Conservation (phyloP, 345 rosid species). For the Angophora floribunda region DNA sequence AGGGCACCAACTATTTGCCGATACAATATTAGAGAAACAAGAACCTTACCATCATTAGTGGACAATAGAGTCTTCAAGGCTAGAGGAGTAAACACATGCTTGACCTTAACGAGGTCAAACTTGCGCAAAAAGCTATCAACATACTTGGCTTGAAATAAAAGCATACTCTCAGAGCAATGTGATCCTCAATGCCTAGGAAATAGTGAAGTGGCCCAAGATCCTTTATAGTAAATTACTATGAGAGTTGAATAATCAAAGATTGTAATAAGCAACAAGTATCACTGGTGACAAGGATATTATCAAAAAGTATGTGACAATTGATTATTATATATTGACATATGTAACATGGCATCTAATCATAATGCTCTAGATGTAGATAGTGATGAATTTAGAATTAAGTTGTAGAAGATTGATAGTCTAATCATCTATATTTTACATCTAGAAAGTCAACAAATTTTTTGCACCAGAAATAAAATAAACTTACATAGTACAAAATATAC, state of each 20-base stretch:
- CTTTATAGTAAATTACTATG: background rate
- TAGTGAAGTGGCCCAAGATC: background rate
- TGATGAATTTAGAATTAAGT: background rate
- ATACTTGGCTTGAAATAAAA: background rate
- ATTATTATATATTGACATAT: background rate
- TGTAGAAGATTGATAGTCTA: background rate
- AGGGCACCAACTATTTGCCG: background rate
- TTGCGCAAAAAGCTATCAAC: background rate
- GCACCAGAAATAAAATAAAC: background rate
- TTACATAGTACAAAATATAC: background rate
- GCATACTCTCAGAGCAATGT: background rate
- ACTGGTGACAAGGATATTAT: background rate
- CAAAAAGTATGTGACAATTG: background rate
- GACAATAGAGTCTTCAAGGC: background rate
- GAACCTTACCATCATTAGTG: background rate
- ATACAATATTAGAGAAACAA: background rate
- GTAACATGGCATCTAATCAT: background rate
- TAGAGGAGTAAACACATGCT: background rate
- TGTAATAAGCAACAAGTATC: background rate
- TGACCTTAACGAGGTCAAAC: background rate
- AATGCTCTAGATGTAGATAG: background rate
- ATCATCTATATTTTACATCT: background rate
- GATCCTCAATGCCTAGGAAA: background rate
- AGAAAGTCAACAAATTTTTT: background rate
- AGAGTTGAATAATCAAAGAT: background rate